Evolutionary conservation across 108 stramenopile genomes (phyloP).

Genomic region (Fistulifera pelliculosa): DNA sequence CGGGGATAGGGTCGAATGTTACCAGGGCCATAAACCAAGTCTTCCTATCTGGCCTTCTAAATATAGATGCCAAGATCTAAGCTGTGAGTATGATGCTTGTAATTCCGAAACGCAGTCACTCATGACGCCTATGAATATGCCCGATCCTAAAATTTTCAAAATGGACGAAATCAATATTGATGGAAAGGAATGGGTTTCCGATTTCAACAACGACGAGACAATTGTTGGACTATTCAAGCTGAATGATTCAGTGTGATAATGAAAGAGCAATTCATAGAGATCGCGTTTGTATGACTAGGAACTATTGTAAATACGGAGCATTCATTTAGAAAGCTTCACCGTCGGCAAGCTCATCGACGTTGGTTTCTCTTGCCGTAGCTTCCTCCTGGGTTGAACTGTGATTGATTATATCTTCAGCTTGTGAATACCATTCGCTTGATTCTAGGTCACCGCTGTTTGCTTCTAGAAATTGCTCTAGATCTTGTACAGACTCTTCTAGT

Average conservation of each 20-base stretch:
- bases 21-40: conserved; percentile 14
- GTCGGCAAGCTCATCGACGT: conserved; percentile 8
- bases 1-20: conserved; percentile 56
- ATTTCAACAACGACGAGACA: conserved; percentile 12
- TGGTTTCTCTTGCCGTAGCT: neutral
- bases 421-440: conserved; percentile 2
- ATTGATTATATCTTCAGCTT: neutral
- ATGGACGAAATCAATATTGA: conserved; percentile 8
- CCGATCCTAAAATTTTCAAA: conserved; percentile 10
- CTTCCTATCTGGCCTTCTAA: conserved; percentile 34
- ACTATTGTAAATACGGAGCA: too few species aligned
- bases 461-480: conserved; percentile 42
- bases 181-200: conserved; percentile 14
- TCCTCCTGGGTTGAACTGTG: conserved; percentile 1
- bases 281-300: too few species aligned
- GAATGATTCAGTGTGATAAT: neutral
- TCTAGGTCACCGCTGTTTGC: neutral
- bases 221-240: conserved; percentile 8
- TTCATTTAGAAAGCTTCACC: conserved; percentile 6
- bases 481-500: conserved; percentile 42
- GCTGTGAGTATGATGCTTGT: conserved; percentile 8
- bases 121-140: neutral
- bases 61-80: conserved; percentile 36
- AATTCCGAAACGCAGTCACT: neutral
- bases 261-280: too few species aligned